These are phyloP conservation scores for Polytrichum formosum DNA, from an alignment of 225 moss, liverwort and hornwort species.

Conservation along the genomic window DNA sequence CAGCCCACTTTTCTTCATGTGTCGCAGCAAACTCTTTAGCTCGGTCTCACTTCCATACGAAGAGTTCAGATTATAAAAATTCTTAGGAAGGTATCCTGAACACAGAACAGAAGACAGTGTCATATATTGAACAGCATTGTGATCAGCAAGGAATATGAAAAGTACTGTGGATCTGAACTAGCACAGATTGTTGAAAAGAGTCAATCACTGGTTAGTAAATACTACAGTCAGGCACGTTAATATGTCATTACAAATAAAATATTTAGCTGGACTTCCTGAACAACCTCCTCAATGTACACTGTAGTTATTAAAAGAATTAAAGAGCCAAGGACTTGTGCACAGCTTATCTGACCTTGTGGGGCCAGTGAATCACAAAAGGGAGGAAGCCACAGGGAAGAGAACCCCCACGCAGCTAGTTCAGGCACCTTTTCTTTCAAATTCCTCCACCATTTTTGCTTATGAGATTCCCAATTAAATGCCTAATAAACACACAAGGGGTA, in stretches of 20 bases:
- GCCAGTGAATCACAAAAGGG: conserved; percentile 82
- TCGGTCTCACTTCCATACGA: conserved; percentile 77
- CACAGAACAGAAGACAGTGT: background rate
- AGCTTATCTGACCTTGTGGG: conserved; percentile 56
- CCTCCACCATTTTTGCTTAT: conserved; percentile 76
- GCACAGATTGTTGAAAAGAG: too few species aligned
- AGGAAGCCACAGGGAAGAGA: conserved; percentile 85
- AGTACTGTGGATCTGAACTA: too few species aligned
- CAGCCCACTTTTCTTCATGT: conserved; percentile 51
- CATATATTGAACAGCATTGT: too few species aligned
- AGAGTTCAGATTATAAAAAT: conserved; percentile 77
- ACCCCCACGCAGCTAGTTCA: conserved; percentile 75
- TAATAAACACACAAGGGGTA: conserved; percentile 18
- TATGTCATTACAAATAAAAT: too few species aligned
- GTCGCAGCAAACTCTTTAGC: conserved; percentile 59
- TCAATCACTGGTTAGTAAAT: too few species aligned
- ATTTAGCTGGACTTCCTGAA: too few species aligned
- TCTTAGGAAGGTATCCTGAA: conserved; percentile 85
- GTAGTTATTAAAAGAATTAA: too few species aligned
- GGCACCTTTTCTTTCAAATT: conserved; percentile 56
- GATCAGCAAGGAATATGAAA: too few species aligned
- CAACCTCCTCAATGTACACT: too few species aligned
- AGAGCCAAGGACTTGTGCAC: too few species aligned
- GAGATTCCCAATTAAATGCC: conserved; percentile 96
- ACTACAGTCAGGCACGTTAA: too few species aligned